phyloP scores from a whole-genome alignment of 495 filamentous ascomycete species.

The Chaetomidium leptoderma region DNA sequence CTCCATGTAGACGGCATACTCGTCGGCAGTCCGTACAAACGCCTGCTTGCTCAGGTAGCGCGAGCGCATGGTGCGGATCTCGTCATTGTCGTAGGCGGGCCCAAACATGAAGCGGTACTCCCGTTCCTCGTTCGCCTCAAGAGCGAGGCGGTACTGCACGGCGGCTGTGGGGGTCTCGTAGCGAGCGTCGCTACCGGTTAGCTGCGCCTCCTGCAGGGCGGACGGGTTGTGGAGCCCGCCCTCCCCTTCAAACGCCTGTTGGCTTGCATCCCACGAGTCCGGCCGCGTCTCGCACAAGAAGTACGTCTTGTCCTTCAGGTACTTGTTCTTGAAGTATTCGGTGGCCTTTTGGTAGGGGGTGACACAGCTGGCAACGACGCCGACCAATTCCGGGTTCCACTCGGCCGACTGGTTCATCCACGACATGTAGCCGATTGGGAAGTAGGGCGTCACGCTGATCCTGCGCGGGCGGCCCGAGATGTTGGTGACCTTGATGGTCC shows the following conservation, averaged over 20 bases:
- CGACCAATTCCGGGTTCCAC: conserved; percentile 45
- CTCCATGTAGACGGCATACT: conserved; percentile 49
- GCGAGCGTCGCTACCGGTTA: conserved; percentile 45
- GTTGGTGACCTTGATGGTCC: conserved; percentile 53
- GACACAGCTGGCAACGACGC: conserved; percentile 47
- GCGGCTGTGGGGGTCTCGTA: conserved; percentile 54
- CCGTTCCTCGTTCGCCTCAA: conserved; percentile 38
- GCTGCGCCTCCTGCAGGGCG: conserved; percentile 34
- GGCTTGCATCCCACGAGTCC: conserved; percentile 48
- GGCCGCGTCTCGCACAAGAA: conserved; percentile 51
- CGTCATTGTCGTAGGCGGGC: conserved; percentile 49
- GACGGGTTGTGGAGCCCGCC: conserved; percentile 51
- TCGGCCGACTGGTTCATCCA: conserved; percentile 58
- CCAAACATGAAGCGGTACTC: conserved; percentile 54
- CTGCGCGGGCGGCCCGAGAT: conserved; percentile 41
- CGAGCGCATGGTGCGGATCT: conserved; percentile 43
- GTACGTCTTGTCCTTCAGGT: conserved; percentile 54
- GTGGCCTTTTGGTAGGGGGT: conserved; percentile 54
- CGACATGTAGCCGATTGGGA: conserved; percentile 56
- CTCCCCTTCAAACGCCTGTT: conserved; percentile 53
- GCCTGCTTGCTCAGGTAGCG: conserved; percentile 50
- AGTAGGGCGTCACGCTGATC: conserved; percentile 53
- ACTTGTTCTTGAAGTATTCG: conserved; percentile 56
- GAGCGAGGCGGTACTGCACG: conserved; percentile 47
- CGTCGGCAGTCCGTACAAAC: conserved; percentile 39